Evolutionary conservation across 1,139 yeast species (phyloP), one percentile per base, ranked within the genome.

Genomic region (Wickerhamiella pararugosa): DNA sequence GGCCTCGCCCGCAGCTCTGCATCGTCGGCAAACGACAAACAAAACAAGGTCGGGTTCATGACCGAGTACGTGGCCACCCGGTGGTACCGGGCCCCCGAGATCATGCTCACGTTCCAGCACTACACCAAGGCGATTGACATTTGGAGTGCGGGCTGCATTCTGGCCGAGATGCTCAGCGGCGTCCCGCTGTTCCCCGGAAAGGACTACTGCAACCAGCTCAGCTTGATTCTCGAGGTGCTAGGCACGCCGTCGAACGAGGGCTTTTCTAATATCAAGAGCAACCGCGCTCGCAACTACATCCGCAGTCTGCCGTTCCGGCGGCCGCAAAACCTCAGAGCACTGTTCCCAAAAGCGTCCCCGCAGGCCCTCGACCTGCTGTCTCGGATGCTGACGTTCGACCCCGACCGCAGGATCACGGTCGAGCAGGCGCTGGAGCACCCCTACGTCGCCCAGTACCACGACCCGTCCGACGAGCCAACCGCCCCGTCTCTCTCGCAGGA

Each of bases 81-180:
- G 53, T 87, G 97, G 97, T 87, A 87, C 62, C 67, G 97, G 42
- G 97, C 97, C 1, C 97, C 97, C 0, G 97, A 87, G 57, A 87
- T 87, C 58, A 87, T 87, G 97, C 69, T 90, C 43, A 83, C 96
- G 1, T 80, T 86, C 55, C 90, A 87, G 48, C 87, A 82, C 57
- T 90, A 90, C 62, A 81, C 95, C 27, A 82, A 87, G 46, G 95
- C 96, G 11, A 87, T 90, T 54, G 98, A 90, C 61, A 77, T 87
- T 47, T 90, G 98, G 98, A 79, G 94, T 1, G 87, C 86, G 36
- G 98, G 98, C 4, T 90, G 98, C 61, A 87, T 90, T 44, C 64
- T 90, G 45, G 97, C 95, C 1, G 98, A 90, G 60, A 79, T 90
- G 83, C 67, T 86, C 37, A 68, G 78, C 44, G 84, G 93, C 33